Evolutionary conservation across 2,329 filamentous ascomycete species (phyloP).

Genomic region (Pyrenochaeta sp.): DNA sequence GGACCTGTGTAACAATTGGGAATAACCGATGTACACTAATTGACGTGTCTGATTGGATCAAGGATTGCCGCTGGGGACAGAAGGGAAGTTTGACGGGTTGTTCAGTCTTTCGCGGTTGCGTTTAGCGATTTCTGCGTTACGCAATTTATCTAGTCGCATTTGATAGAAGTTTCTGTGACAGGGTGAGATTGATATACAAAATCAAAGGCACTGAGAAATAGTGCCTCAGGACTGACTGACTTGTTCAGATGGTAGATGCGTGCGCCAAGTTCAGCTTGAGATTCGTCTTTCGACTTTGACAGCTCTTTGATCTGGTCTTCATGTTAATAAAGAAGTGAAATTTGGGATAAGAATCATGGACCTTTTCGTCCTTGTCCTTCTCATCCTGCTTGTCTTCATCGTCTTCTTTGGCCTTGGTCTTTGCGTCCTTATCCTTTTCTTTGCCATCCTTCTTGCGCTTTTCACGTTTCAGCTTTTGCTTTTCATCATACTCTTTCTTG

Average conservation of each 20-base stretch:
- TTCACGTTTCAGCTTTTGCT: slow-evolving; percentile 66
- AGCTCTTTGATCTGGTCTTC: slow-evolving; percentile 54
- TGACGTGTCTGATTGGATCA: slow-evolving; percentile 9
- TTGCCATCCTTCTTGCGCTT: slow-evolving; percentile 55
- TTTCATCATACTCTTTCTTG: slow-evolving; percentile 59
- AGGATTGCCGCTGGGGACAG: slow-evolving; percentile 72
- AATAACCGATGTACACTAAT: not conserved
- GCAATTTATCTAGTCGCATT: slow-evolving; percentile 79
- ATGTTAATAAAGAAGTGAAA: slow-evolving; percentile 9
- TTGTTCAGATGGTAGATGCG: slow-evolving; percentile 85
- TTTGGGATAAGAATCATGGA: slow-evolving; percentile 27
- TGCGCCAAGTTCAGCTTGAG: slow-evolving; percentile 69
- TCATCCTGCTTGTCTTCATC: slow-evolving; percentile 70
- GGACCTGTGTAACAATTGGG: slow-evolving; percentile 6
- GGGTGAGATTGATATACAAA: slow-evolving; percentile 1
- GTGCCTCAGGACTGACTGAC: slow-evolving; percentile 62
- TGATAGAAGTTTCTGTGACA: slow-evolving; percentile 79
- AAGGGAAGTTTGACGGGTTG: slow-evolving; percentile 82
- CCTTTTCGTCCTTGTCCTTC: slow-evolving; percentile 67
- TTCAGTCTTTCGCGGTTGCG: slow-evolving; percentile 81
- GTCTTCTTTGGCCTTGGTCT: slow-evolving; percentile 66
- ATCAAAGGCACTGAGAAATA: no score
- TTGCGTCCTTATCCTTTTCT: slow-evolving; percentile 69
- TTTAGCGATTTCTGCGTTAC: slow-evolving; percentile 79
- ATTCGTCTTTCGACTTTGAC: slow-evolving; percentile 54